A percentile compares a stretch with the other conserved stretches of the same genome.
phyloP scores from a whole-genome alignment of 140 eudicot species.

The Anethum foeniculum region DNA sequence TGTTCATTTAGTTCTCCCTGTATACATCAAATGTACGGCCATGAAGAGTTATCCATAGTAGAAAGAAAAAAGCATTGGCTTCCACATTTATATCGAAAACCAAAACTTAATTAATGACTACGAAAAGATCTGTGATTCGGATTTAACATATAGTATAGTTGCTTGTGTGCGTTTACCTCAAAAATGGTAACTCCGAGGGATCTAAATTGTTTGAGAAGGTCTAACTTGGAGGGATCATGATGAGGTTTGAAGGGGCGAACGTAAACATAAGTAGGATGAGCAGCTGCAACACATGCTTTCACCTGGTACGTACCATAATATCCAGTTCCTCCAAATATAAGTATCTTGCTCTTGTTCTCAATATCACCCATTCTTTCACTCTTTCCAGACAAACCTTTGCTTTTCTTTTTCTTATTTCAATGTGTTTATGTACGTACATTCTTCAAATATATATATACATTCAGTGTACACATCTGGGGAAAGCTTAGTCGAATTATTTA shows the following conservation, averaged over 20 bases:
- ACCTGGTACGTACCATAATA: conserved; percentile 14
- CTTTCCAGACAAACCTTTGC: background rate
- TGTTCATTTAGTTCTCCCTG: conserved; percentile 15
- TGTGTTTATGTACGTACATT: background rate
- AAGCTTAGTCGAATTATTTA: background rate
- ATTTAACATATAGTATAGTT: too few species aligned
- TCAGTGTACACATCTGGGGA: too few species aligned
- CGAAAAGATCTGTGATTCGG: background rate
- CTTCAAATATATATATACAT: too few species aligned
- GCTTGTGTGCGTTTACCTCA: background rate
- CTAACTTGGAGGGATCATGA: background rate
- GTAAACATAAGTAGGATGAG: conserved; percentile 16
- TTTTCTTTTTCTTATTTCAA: background rate
- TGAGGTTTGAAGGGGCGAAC: conserved; percentile 10
- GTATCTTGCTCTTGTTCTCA: conserved; percentile 1
- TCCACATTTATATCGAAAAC: background rate
- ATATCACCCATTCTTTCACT: background rate
- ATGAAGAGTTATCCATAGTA: background rate
- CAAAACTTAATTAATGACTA: background rate
- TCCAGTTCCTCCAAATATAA: conserved; percentile 19
- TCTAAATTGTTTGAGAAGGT: background rate
- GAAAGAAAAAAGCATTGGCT: too few species aligned
- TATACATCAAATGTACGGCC: background rate
- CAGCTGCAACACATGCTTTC: conserved; percentile 9
- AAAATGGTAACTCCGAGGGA: conserved; percentile 7